Conservation (phyloP, 2,329 filamentous ascomycete genomes). For the Xylariales sp. region DNA sequence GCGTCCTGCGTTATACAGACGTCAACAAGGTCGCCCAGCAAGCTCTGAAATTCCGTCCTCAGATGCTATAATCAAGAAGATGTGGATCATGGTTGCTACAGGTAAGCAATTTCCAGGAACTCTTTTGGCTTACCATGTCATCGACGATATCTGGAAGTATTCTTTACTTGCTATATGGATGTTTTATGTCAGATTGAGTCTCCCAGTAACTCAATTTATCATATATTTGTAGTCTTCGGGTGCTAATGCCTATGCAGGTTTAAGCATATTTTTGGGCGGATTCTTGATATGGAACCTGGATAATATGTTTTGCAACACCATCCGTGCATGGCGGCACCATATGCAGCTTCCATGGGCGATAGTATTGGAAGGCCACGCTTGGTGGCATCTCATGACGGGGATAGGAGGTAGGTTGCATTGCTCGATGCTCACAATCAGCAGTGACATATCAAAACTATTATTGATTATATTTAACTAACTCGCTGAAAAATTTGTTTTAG, state of each 20-base stretch:
- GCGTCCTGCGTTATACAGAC: slow-evolving; percentile 39
- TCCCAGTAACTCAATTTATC: neutral
- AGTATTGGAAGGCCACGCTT: slow-evolving; percentile 54
- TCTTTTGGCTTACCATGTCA: too few species aligned
- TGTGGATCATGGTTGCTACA: slow-evolving; percentile 70
- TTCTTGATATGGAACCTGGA: slow-evolving; percentile 78
- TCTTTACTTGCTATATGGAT: too few species aligned
- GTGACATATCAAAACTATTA: neutral
- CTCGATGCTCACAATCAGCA: neutral
- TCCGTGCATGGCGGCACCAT: slow-evolving; percentile 61
- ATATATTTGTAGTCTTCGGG: slow-evolving; percentile 2
- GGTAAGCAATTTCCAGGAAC: too few species aligned
- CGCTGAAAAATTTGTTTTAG: slow-evolving; percentile 25
- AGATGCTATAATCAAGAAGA: slow-evolving; percentile 44
- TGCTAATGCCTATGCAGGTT: slow-evolving; percentile 34
- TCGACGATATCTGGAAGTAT: too few species aligned
- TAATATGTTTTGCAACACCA: slow-evolving; percentile 65
- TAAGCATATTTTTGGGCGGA: slow-evolving; percentile 68
- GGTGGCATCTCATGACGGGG: slow-evolving; percentile 77
- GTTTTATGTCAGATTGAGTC: neutral
- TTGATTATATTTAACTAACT: neutral
- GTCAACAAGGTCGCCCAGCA: slow-evolving; percentile 43
- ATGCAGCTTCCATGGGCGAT: slow-evolving; percentile 78
- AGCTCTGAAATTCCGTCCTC: slow-evolving; percentile 17
- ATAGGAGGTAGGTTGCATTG: slow-evolving; percentile 39